Evolutionary conservation across 2,329 filamentous ascomycete genomes (phyloP).

Genomic region (Beauveria caledonica): DNA sequence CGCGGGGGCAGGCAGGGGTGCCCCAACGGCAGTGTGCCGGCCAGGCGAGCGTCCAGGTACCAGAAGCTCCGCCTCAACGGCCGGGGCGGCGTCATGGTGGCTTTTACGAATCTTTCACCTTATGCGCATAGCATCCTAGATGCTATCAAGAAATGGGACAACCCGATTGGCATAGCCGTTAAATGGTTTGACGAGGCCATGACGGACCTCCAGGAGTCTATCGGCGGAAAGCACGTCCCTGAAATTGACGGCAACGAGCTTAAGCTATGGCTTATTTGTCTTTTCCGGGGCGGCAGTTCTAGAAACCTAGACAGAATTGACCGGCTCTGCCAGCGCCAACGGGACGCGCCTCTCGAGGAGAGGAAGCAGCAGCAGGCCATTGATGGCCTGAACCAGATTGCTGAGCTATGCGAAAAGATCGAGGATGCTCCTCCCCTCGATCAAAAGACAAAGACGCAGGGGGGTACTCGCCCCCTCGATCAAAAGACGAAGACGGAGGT

Average conservation of each 20-base stretch:
- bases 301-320: neutral
- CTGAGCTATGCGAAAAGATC: neutral
- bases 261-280: neutral
- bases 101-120: neutral
- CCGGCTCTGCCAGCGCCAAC: neutral
- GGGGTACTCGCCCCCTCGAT: too few species aligned
- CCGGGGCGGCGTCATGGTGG: neutral
- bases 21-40: neutral
- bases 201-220: neutral
- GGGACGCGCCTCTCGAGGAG: neutral
- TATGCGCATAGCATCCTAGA: neutral
- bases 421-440: neutral
- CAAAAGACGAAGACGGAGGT: neutral
- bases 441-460: neutral
- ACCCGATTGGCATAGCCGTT: neutral
- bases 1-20: neutral
- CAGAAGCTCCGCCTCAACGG: neutral
- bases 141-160: neutral
- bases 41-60: neutral
- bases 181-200: neutral
- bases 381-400: neutral
- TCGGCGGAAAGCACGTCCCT: neutral
- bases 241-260: conserved; percentile 1
- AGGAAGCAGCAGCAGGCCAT: neutral
- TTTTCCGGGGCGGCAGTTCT: neutral